phyloP scores from a whole-genome alignment of 495 filamentous ascomycete genomes.

The Symbiotaphrina buchneri region DNA sequence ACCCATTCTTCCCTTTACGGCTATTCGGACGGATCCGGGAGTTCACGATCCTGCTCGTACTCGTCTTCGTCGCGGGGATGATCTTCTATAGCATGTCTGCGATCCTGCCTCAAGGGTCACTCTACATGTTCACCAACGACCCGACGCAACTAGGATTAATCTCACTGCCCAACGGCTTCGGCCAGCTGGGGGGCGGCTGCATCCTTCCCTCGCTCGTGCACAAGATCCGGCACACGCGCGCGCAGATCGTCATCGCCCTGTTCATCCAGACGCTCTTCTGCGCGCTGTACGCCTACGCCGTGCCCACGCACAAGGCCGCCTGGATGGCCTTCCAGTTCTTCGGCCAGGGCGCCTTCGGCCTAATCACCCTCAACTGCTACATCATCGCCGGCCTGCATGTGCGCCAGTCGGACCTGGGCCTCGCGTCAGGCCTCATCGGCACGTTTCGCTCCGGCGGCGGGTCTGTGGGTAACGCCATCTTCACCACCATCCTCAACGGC shows the following conservation, averaged over 20 bases:
- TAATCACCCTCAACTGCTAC: conserved; percentile 13
- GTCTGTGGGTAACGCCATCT: too few species aligned
- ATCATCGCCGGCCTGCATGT: conserved; percentile 13
- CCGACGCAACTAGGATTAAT: conserved; percentile 9
- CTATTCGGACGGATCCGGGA: conserved; percentile 10
- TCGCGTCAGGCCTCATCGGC: conserved; percentile 10
- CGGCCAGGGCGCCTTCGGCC: conserved; percentile 13
- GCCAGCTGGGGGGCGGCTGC: conserved; percentile 11
- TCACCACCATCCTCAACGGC: conserved; percentile 21
- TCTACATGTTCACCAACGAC: conserved; percentile 10
- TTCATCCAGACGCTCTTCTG: conserved; percentile 15
- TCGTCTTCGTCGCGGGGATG: conserved; percentile 13
- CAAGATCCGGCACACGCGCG: conserved; percentile 13
- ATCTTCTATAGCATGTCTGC: conserved; percentile 9
- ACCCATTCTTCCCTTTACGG: conserved; percentile 12
- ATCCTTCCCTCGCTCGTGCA: conserved; percentile 12
- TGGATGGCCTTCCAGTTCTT: conserved; percentile 14
- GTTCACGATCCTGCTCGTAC: conserved; percentile 10
- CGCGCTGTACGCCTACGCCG: conserved; percentile 10
- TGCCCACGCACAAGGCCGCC: conserved; percentile 11
- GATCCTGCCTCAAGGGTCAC: conserved; percentile 10
- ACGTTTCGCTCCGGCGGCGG: conserved; percentile 10
- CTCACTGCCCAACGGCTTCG: conserved; percentile 7
- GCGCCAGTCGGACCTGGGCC: conserved; percentile 10
- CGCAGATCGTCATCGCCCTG: conserved; percentile 12